Conservation (phyloP, 2,329 filamentous ascomycete genomes). For the Paracamarosporium sp. region DNA sequence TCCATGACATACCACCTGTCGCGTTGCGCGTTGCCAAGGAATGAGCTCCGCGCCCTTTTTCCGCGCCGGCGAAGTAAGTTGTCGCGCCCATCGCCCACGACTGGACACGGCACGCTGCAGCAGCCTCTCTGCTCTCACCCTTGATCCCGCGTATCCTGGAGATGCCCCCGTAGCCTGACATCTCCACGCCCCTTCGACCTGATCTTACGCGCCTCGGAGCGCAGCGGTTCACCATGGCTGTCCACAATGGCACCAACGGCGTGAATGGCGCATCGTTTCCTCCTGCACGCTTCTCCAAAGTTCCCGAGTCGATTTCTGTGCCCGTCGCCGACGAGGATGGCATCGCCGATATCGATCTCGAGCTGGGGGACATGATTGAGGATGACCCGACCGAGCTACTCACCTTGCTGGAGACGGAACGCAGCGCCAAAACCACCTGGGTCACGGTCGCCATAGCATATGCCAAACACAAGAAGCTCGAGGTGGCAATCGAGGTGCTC, state of each 20-base stretch:
- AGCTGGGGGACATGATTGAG: constrained; percentile 80
- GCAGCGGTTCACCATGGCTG: constrained; percentile 52
- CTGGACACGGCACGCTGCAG: too few relatives aligned
- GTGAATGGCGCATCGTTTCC: constrained; percentile 54
- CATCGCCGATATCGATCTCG: constrained; percentile 81
- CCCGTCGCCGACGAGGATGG: constrained; percentile 67
- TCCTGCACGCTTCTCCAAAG: constrained; percentile 64
- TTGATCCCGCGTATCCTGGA: neutral
- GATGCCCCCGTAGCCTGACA: constrained; percentile 4
- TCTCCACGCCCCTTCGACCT: constrained; percentile 7
- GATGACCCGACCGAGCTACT: constrained; percentile 96
- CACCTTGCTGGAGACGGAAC: constrained; percentile 92
- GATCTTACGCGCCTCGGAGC: constrained; percentile 15
- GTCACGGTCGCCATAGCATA: constrained; percentile 98
- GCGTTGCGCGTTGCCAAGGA: neutral
- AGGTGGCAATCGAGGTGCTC: constrained; percentile 76
- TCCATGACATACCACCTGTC: neutral
- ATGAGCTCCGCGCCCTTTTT: neutral
- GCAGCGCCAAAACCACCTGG: constrained; percentile 91
- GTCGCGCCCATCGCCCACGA: constrained; percentile 1
- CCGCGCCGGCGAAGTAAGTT: neutral
- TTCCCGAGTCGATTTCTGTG: constrained; percentile 69
- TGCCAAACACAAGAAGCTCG: constrained; percentile 92
- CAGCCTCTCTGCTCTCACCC: neutral
- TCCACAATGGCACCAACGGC: constrained; percentile 58